phyloP scores from a whole-genome alignment of 352 stramenopile species.

The Phytopythium delawarense region DNA sequence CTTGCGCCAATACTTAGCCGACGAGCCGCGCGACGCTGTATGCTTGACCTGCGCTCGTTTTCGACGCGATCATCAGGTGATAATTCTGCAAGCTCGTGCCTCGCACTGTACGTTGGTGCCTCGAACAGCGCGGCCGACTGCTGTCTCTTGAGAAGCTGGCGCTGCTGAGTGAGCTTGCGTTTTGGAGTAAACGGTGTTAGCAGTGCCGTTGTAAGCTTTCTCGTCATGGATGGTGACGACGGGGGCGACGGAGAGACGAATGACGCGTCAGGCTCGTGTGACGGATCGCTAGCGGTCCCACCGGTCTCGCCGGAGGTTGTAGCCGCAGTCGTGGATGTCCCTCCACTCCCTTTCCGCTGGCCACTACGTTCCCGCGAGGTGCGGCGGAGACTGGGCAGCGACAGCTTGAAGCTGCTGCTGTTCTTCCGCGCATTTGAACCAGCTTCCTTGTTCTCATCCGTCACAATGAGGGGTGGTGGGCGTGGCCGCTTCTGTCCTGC shows the following conservation, averaged over 20 bases:
- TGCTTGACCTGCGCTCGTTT: constrained; percentile 57
- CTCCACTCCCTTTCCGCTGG: neutral
- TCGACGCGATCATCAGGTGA: constrained; percentile 47
- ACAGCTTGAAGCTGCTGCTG: constrained; percentile 1
- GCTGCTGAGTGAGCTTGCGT: constrained; percentile 2
- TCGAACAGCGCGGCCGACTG: constrained; percentile 48
- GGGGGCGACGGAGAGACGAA: neutral
- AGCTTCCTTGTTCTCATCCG: neutral
- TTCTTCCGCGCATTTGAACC: neutral
- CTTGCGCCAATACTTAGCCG: constrained; percentile 55
- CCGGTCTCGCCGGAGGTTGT: neutral
- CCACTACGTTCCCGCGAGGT: neutral
- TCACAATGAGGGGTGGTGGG: neutral
- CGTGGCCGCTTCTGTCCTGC: neutral
- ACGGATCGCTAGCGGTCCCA: neutral
- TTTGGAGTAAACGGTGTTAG: neutral
- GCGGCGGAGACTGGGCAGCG: neutral
- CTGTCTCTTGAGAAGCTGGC: constrained; percentile 6
- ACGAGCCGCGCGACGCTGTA: constrained; percentile 51
- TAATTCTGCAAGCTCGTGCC: constrained; percentile 46
- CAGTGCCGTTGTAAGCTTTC: constrained; percentile 4
- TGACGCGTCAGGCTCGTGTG: neutral
- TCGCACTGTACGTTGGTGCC: constrained; percentile 49
- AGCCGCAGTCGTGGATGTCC: neutral
- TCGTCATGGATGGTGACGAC: neutral